A percentile compares a stretch with the other conserved stretches of the same genome.
phyloP scores from a whole-genome alignment of 163 green algal species.

The Scenedesmus sp. region DNA sequence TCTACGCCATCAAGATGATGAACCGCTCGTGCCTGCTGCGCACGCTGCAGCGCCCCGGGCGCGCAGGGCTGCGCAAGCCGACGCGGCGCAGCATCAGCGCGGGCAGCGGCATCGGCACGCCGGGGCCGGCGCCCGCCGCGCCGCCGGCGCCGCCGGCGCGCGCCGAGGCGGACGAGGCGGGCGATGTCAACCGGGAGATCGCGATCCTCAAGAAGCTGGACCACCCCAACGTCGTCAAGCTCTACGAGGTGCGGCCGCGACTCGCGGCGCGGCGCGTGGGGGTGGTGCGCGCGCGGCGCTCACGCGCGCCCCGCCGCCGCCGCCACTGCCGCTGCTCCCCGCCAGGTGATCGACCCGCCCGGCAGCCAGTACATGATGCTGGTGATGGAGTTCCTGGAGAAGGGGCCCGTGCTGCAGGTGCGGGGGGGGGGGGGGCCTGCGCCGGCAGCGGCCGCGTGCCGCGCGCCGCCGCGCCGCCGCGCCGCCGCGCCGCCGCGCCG shows the following conservation, averaged over 20 bases:
- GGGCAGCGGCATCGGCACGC: constrained; percentile 15
- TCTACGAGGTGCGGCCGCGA: constrained; percentile 57
- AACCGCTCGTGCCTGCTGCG: constrained; percentile 58
- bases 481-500: too few species aligned
- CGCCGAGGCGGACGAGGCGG: constrained; percentile 15
- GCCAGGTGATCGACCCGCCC: constrained; percentile 69
- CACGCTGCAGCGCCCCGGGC: constrained; percentile 58
- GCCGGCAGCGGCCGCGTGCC: too few species aligned
- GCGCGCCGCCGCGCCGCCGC: too few species aligned
- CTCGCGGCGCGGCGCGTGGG: neutral
- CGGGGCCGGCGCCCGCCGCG: neutral
- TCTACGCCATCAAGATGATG: constrained; percentile 77
- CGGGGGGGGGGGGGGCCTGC: too few species aligned
- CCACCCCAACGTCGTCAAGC: constrained; percentile 70
- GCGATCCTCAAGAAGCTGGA: constrained; percentile 71
- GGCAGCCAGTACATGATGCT: constrained; percentile 70
- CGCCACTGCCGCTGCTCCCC: too few species aligned
- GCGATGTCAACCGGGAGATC: constrained; percentile 58
- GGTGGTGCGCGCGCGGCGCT: too few species aligned
- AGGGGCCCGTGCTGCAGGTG: constrained; percentile 65
- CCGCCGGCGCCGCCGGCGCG: neutral
- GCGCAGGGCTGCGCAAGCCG: constrained; percentile 31
- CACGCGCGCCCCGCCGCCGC: too few species aligned
- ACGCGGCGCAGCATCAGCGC: constrained; percentile 9
- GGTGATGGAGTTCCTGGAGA: constrained; percentile 79